phyloP scores from a whole-genome alignment of 2,329 filamentous ascomycete genomes.

The Cladosporium sp. region DNA sequence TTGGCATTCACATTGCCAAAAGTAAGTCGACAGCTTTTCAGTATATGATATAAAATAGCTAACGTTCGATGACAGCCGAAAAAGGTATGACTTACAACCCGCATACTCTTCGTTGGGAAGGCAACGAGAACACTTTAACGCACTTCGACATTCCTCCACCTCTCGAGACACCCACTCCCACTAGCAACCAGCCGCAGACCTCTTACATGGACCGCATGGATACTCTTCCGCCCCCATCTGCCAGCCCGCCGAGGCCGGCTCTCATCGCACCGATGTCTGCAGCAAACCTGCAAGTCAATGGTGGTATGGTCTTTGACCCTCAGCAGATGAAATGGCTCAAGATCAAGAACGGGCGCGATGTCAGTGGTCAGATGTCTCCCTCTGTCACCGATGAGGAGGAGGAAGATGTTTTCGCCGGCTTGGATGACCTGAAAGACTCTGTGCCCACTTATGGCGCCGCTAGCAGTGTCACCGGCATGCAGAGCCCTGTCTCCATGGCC shows the following conservation, averaged over 20 bases:
- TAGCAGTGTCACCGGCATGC: constrained; percentile 22
- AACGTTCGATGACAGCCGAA: constrained; percentile 53
- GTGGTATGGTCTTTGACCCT: constrained; percentile 98
- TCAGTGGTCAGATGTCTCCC: constrained; percentile 35
- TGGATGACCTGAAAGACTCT: constrained; percentile 83
- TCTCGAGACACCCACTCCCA: constrained; percentile 33
- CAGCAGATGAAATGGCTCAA: constrained; percentile 98
- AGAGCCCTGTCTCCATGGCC: constrained; percentile 28
- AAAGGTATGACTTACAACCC: constrained; percentile 98
- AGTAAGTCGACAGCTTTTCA: constrained; percentile 52
- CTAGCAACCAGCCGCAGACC: constrained; percentile 33
- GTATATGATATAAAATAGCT: not conserved
- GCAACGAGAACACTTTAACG: constrained; percentile 80
- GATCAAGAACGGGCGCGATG: constrained; percentile 34
- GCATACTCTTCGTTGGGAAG: constrained; percentile 83
- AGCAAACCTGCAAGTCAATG: constrained; percentile 85
- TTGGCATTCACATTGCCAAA: constrained; percentile 73
- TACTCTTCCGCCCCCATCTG: constrained; percentile 23
- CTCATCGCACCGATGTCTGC: constrained; percentile 77
- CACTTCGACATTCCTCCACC: constrained; percentile 62
- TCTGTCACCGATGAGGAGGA: constrained; percentile 72
- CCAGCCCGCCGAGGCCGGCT: constrained; percentile 58
- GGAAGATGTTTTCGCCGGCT: constrained; percentile 88
- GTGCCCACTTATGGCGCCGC: constrained; percentile 18
- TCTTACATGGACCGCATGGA: constrained; percentile 29